Evolutionary conservation across 2,329 filamentous ascomycete genomes (phyloP).

Genomic region (Pseudopyricularia cyperi): DNA sequence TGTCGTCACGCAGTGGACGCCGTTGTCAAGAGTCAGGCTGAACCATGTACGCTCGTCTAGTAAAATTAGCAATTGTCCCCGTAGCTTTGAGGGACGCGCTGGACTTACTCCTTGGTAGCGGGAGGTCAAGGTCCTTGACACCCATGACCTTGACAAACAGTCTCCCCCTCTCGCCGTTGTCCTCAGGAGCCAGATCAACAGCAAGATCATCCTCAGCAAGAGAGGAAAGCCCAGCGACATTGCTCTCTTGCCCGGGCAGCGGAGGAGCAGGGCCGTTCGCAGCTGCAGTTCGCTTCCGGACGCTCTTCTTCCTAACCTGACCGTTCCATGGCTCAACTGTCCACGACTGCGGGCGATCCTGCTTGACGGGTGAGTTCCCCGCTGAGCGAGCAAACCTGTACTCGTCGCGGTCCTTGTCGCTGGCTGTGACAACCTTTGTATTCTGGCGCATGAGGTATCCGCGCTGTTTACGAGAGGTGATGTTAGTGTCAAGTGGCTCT

Average conservation of each 20-base stretch:
- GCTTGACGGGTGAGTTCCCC: slow-evolving; percentile 58
- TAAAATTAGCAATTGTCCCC: not conserved
- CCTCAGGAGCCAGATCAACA: slow-evolving; percentile 48
- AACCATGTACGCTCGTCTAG: slow-evolving; percentile 85
- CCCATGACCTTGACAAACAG: slow-evolving; percentile 98
- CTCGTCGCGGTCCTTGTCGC: slow-evolving; percentile 54
- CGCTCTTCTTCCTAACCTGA: slow-evolving; percentile 53
- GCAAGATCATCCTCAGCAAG: slow-evolving; percentile 56
- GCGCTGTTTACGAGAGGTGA: slow-evolving; percentile 59
- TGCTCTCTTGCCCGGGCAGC: slow-evolving; percentile 77
- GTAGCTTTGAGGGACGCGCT: not conserved
- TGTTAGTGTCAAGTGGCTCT: slow-evolving; percentile 44
- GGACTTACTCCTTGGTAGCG: slow-evolving; percentile 74
- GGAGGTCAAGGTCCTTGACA: slow-evolving; percentile 88
- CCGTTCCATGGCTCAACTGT: slow-evolving; percentile 96
- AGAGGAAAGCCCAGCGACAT: slow-evolving; percentile 50
- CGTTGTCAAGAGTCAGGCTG: slow-evolving; percentile 94
- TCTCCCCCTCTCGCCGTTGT: slow-evolving; percentile 75
- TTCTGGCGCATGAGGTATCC: slow-evolving; percentile 98
- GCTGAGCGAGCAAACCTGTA: slow-evolving; percentile 43
- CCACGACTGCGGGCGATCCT: slow-evolving; percentile 79
- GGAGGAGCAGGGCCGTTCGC: slow-evolving; percentile 60
- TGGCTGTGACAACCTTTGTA: slow-evolving; percentile 93
- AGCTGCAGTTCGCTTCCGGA: slow-evolving; percentile 40
- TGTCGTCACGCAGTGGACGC: slow-evolving; percentile 93